These are phyloP conservation scores for Fusarium transvaalense DNA, from an alignment of 2,329 filamentous ascomycete genomes.

Conservation along the genomic window DNA sequence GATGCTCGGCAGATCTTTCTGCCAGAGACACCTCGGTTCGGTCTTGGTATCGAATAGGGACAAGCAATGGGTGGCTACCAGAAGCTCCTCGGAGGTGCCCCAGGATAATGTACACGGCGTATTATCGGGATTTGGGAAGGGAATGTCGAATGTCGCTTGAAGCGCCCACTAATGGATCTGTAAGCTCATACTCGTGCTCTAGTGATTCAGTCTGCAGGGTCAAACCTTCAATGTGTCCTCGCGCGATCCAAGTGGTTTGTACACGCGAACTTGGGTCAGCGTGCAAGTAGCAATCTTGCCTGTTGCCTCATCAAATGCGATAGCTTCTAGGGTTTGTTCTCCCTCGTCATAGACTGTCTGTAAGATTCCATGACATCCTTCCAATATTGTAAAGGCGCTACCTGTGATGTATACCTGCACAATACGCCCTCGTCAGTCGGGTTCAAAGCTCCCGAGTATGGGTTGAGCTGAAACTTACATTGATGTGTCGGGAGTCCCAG, in stretches of 20 bases:
- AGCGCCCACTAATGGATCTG: conserved; percentile 67
- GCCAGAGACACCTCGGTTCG: conserved; percentile 75
- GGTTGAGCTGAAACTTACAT: conserved; percentile 64
- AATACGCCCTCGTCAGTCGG: conserved; percentile 21
- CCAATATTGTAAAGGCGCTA: conserved; percentile 86
- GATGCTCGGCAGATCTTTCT: conserved; percentile 77
- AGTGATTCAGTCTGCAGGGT: neutral
- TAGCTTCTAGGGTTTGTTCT: conserved; percentile 74
- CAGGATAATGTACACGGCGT: conserved; percentile 76
- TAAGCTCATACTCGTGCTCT: conserved; percentile 37
- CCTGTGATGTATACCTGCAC: conserved; percentile 88
- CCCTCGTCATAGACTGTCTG: conserved; percentile 95
- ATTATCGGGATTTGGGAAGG: conserved; percentile 41
- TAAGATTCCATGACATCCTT: conserved; percentile 77
- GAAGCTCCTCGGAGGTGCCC: conserved; percentile 86
- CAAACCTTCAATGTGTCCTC: conserved; percentile 80
- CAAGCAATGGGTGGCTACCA: conserved; percentile 79
- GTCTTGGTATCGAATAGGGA: conserved; percentile 72
- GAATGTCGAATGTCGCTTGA: conserved; percentile 70
- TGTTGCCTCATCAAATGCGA: conserved; percentile 83
- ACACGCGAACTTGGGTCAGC: conserved; percentile 76
- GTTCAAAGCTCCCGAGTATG: conserved; percentile 3
- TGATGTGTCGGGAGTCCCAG: conserved; percentile 79
- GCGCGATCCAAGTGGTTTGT: conserved; percentile 78
- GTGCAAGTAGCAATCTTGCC: conserved; percentile 88